A percentile compares a stretch with the other conserved stretches of the same genome.
Conservation (phyloP, 1,284 basidiomycete genomes). For the Cryptococcus amylolentus region DNA sequence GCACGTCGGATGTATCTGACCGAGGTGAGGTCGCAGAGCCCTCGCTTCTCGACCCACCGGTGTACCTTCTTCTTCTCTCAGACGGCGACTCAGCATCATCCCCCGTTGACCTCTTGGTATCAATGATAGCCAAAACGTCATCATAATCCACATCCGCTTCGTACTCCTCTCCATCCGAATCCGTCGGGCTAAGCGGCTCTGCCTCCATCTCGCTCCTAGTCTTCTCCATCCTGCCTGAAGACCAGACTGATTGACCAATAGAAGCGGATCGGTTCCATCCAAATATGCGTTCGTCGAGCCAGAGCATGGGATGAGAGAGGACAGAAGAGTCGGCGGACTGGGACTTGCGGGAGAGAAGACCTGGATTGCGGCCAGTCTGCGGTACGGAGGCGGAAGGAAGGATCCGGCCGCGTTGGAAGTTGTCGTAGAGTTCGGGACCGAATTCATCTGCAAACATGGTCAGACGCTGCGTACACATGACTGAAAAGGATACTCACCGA, state of each 20-base stretch:
- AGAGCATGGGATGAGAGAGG: conserved; percentile 48
- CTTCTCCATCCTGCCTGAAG: conserved; percentile 30
- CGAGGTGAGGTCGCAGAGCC: conserved; percentile 5
- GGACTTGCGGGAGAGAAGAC: conserved; percentile 32
- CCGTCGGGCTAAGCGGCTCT: conserved; percentile 41
- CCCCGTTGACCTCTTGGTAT: conserved; percentile 27
- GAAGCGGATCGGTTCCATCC: conserved; percentile 46
- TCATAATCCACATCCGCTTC: conserved; percentile 54
- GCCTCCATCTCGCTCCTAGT: conserved; percentile 33
- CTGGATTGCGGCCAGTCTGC: conserved; percentile 56
- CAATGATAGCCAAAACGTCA: conserved; percentile 50
- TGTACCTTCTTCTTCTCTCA: neutral
- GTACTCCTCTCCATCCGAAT: conserved; percentile 48
- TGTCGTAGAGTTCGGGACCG: conserved; percentile 80
- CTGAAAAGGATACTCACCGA: conserved; percentile 60
- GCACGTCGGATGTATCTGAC: neutral
- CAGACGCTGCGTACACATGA: neutral
- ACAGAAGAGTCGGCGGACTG: conserved; percentile 40
- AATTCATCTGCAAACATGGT: conserved; percentile 51
- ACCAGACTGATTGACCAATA: conserved; percentile 41
- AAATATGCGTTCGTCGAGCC: conserved; percentile 51
- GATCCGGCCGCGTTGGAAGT: conserved; percentile 83
- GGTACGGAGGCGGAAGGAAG: conserved; percentile 76
- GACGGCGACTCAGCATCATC: neutral
- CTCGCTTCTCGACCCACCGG: neutral